phyloP scores from a whole-genome alignment of 1,139 yeast genomes.

The Geotrichum fermentans region DNA sequence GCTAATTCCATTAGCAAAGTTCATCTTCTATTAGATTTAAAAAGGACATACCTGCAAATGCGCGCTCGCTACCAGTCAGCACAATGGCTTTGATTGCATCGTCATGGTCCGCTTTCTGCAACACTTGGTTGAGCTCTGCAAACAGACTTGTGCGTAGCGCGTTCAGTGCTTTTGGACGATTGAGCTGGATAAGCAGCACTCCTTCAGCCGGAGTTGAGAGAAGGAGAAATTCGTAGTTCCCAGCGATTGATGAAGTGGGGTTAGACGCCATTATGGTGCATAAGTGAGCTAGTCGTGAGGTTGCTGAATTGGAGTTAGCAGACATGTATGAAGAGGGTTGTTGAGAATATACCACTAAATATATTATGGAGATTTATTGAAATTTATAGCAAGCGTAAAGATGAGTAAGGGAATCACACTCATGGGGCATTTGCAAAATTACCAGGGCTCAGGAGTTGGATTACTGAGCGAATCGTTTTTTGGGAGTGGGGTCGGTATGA shows the following conservation, averaged over 20 bases:
- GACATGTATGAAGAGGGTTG: background rate
- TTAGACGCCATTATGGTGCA: background rate
- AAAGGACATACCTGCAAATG: slow-evolving; percentile 39
- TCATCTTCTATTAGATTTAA: background rate
- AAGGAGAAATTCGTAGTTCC: slow-evolving; percentile 39
- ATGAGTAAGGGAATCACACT: too few relatives aligned
- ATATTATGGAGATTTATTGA: too few relatives aligned
- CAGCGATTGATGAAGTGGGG: slow-evolving; percentile 28
- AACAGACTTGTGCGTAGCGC: slow-evolving; percentile 53
- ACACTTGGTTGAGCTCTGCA: slow-evolving; percentile 42
- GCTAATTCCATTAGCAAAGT: slow-evolving; percentile 30
- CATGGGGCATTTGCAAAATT: background rate
- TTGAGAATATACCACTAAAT: background rate
- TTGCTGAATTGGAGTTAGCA: background rate
- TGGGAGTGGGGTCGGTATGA: too few relatives aligned
- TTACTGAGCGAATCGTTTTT: too few relatives aligned
- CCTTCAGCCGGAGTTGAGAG: slow-evolving; percentile 42
- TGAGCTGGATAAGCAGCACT: slow-evolving; percentile 50
- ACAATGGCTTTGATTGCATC: slow-evolving; percentile 45
- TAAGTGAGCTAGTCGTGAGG: slow-evolving; percentile 1
- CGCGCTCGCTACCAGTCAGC: slow-evolving; percentile 44
- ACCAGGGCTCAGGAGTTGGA: background rate
- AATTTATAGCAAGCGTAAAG: too few relatives aligned
- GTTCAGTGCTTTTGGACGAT: slow-evolving; percentile 62
- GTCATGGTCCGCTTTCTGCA: slow-evolving; percentile 40